A percentile compares a stretch with the other conserved stretches of the same genome.
phyloP scores from a whole-genome alignment of 2,329 filamentous ascomycete species.

The Keithomyces neogunnii region DNA sequence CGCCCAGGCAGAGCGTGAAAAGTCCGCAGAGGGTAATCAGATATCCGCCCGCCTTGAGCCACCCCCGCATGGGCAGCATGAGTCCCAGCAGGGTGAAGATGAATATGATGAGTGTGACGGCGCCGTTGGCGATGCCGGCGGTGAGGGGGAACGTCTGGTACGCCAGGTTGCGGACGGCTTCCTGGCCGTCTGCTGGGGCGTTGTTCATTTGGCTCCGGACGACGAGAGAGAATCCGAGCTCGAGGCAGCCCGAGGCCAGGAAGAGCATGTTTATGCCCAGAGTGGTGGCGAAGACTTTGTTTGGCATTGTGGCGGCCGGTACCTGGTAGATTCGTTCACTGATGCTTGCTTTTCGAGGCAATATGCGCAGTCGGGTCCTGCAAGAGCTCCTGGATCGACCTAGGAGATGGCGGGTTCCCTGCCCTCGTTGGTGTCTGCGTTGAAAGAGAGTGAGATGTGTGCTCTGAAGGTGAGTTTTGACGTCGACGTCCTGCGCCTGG shows the following conservation, averaged over 20 bases:
- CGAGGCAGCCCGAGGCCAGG: constrained; percentile 42
- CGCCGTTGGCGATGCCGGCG: constrained; percentile 65
- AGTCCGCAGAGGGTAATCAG: constrained; percentile 52
- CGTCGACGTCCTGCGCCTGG: not conserved
- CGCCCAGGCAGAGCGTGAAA: constrained; percentile 57
- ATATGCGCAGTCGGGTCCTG: too few relatives aligned
- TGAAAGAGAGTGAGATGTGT: too few relatives aligned
- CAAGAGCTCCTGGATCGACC: too few relatives aligned
- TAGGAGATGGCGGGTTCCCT: not conserved
- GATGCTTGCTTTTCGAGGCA: too few relatives aligned
- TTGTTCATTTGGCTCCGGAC: constrained; percentile 38
- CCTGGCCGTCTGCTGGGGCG: constrained; percentile 32
- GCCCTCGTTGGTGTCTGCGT: too few relatives aligned
- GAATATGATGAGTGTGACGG: constrained; percentile 65
- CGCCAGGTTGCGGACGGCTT: constrained; percentile 42
- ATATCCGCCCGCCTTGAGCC: constrained; percentile 63
- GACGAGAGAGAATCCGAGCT: constrained; percentile 47
- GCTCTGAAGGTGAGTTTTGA: too few relatives aligned
- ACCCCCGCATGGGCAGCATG: constrained; percentile 55
- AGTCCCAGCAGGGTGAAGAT: constrained; percentile 63
- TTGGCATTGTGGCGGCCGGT: constrained; percentile 33
- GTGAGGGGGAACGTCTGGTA: constrained; percentile 46
- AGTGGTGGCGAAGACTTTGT: constrained; percentile 44
- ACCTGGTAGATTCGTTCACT: not conserved
- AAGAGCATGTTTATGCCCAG: constrained; percentile 42